Evolutionary conservation across 768 basidiomycete genomes (phyloP).

Genomic region (Trametes villosa): DNA sequence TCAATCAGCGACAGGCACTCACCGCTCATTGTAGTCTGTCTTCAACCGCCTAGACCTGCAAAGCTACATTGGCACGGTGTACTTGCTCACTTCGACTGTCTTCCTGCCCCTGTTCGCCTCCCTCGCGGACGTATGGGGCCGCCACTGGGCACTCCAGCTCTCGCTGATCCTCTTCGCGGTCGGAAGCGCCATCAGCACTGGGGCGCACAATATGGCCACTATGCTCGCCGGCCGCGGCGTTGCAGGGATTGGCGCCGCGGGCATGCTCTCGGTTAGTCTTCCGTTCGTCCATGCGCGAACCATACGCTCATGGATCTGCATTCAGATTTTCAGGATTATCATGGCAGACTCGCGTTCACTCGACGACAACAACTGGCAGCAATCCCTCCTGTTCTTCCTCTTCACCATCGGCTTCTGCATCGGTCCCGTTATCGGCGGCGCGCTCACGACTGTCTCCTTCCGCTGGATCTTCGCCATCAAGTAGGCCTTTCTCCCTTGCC

Average conservation of each 20-base stretch:
- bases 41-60: constrained; percentile 42
- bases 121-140: constrained; percentile 54
- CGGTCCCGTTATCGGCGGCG: constrained; percentile 52
- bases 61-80: constrained; percentile 54
- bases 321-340: constrained; percentile 47
- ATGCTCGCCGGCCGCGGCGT: constrained; percentile 52
- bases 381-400: constrained; percentile 45
- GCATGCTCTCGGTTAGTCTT: constrained; percentile 40
- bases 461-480: constrained; percentile 64
- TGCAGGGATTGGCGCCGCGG: constrained; percentile 54
- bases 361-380: constrained; percentile 48
- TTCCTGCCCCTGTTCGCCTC: constrained; percentile 57
- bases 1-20: background rate
- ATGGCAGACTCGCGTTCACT: constrained; percentile 49
- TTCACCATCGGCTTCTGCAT: constrained; percentile 47
- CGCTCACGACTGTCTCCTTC: constrained; percentile 44
- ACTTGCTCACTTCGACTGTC: constrained; percentile 55
- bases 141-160: constrained; percentile 50
- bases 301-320: constrained; percentile 14
- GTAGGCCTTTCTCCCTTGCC: constrained; percentile 32
- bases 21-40: constrained; percentile 28
- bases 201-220: constrained; percentile 48
- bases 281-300: constrained; percentile 4
- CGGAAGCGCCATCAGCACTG: constrained; percentile 53
- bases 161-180: constrained; percentile 49